A percentile compares a stretch with the other conserved stretches of the same genome.
phyloP scores from a whole-genome alignment of 345 rosid species.

The Hibiscus mutabilis region DNA sequence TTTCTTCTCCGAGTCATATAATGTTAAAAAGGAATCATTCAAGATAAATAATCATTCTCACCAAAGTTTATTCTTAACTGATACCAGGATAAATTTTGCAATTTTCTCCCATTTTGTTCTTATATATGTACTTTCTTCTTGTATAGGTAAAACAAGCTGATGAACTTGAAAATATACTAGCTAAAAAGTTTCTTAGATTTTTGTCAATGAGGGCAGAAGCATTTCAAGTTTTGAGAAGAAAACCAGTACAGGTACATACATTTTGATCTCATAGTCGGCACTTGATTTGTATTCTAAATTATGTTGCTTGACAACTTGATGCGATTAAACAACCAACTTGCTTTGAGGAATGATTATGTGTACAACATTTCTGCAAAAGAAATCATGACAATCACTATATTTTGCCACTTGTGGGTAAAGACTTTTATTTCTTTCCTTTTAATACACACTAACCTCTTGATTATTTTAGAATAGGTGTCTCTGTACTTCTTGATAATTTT shows the following conservation, averaged over 20 bases:
- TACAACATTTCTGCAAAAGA: background rate
- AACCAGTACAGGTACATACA: constrained; percentile 73
- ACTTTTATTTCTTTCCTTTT: background rate
- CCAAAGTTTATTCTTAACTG: background rate
- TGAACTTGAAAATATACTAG: constrained; percentile 92
- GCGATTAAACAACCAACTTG: constrained; percentile 3
- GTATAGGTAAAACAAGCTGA: constrained; percentile 88
- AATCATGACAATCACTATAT: background rate
- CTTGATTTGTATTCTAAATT: background rate
- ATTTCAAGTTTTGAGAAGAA: constrained; percentile 90
- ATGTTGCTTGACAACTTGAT: constrained; percentile 13
- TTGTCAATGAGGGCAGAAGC: constrained; percentile 99
- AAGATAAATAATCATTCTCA: background rate
- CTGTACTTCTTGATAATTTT: background rate
- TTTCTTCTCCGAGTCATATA: too few species aligned
- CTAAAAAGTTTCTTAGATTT: constrained; percentile 88
- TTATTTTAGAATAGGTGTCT: background rate
- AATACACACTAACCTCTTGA: background rate
- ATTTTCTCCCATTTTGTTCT: constrained; percentile 9
- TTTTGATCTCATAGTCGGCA: constrained; percentile 7
- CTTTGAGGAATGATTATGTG: background rate
- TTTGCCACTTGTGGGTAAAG: background rate
- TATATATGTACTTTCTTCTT: background rate
- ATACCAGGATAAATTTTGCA: background rate
- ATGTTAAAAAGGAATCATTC: too few species aligned